Conservation (phyloP, 805 yeast genomes). For the Candida methanosorbosa region DNA sequence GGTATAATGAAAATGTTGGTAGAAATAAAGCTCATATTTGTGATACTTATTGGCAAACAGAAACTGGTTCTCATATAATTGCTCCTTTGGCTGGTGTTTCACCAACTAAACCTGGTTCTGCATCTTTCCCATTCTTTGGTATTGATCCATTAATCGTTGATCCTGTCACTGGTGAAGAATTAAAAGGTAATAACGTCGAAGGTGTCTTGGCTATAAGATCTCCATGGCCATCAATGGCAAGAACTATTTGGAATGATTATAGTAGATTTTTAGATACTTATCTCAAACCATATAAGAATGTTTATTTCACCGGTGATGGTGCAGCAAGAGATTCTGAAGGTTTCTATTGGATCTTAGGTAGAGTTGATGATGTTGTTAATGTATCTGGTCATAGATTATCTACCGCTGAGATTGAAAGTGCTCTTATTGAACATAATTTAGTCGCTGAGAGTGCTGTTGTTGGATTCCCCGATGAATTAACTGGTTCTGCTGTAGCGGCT, state of each 20-base stretch:
- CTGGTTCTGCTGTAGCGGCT: constrained; percentile 83
- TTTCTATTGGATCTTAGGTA: constrained; percentile 76
- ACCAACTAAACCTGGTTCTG: constrained; percentile 81
- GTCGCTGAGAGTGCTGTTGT: constrained; percentile 81
- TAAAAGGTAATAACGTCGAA: constrained; percentile 62
- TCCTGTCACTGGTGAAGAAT: constrained; percentile 65
- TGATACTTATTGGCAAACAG: constrained; percentile 90
- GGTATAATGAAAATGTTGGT: constrained; percentile 72
- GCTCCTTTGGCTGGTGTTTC: constrained; percentile 71
- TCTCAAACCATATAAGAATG: constrained; percentile 72
- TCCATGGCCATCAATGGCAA: constrained; percentile 83
- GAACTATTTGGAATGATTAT: constrained; percentile 75
- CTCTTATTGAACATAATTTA: constrained; percentile 58
- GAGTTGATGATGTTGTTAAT: constrained; percentile 85
- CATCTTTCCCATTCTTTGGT: constrained; percentile 80
- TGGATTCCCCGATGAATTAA: constrained; percentile 73
- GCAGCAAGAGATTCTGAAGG: constrained; percentile 83
- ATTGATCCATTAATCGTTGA: constrained; percentile 66
- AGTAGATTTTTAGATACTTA: constrained; percentile 73
- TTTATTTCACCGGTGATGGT: constrained; percentile 85
- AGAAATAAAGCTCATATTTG: constrained; percentile 60
- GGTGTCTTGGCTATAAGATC: constrained; percentile 69
- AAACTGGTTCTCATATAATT: constrained; percentile 73
- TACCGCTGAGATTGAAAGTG: constrained; percentile 86
- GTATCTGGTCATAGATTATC: constrained; percentile 82